Evolutionary conservation across 2,329 filamentous ascomycete genomes (phyloP), one percentile per base, ranked within the genome.

Genomic region (Sporothrix mexicana): DNA sequence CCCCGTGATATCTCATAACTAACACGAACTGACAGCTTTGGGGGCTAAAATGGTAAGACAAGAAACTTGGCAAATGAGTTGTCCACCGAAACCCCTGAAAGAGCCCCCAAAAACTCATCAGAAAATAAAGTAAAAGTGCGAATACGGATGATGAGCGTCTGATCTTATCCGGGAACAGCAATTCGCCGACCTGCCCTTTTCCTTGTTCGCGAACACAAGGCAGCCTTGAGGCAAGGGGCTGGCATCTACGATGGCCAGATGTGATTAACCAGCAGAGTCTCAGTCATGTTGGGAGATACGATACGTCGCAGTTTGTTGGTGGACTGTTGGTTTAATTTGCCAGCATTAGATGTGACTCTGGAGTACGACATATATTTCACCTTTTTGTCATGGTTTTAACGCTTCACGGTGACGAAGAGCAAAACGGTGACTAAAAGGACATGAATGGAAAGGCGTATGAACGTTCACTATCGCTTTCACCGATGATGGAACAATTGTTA

Each of bases 391-490:
- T 7, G 30, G 2, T 36, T 8, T 1, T 8, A 8, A n/a, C 49
- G 20, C 7, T n/a, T 23, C n/a, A 20, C n/a, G 51, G 51, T 23
- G n/a, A 55, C 20, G 15, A n/a, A 4, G 7, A 12, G n/a, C 8
- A n/a, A 64, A 64, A 45, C 59, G 59, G 59, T 45, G 59, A 23
- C 36, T 2, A 64, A 45, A 64, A n/a, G 6, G 51, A 20, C 30
- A 36, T 6, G 30, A 36, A 36, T 36, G 30, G 30, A n/a, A 20
- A 25, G 20, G 17, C 51, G 20, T 13, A 3, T 36, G 3, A 20
- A 41, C 20, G n/a, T 64, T 45, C 36, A 36, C 15, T 41, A n/a
- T n/a, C 10, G 41, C 30, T 12, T 8, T 23, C 30, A 36, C 30
- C 30, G 30, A 36, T 7, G 30, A 12, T 53, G 20, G 20, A 55